Evolutionary conservation across 148 eudicot species (phyloP).

Genomic region (Silene latifolia): DNA sequence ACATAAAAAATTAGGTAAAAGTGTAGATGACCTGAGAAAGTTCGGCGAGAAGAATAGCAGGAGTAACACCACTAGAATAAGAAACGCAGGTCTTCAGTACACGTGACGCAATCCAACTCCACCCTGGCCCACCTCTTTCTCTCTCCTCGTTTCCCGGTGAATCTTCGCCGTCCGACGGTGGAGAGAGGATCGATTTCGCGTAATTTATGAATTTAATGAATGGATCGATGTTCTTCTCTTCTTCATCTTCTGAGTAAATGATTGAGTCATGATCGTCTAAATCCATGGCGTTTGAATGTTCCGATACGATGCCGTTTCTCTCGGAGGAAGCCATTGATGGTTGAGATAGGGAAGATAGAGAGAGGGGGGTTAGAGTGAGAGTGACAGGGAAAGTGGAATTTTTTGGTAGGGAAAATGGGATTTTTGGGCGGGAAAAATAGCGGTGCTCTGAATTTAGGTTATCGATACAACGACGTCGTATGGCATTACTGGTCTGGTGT

Average conservation of each 20-base stretch:
- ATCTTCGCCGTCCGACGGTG: constrained; percentile 21
- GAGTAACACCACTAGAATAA: constrained; percentile 84
- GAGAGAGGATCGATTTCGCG: constrained; percentile 55
- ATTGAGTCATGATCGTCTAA: constrained; percentile 17
- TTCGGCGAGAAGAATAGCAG: constrained; percentile 87
- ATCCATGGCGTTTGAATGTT: constrained; percentile 36
- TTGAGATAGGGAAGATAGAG: too few species aligned
- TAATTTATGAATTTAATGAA: constrained; percentile 64
- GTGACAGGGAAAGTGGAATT: constrained; percentile 13
- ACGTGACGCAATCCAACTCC: constrained; percentile 82
- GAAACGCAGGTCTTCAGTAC: constrained; percentile 73
- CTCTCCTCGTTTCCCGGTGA: constrained; percentile 27
- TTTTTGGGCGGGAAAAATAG: constrained; percentile 1
- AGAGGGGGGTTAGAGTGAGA: not conserved
- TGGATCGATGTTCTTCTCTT: constrained; percentile 42
- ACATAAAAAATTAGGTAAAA: too few species aligned
- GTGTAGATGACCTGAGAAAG: constrained; percentile 55
- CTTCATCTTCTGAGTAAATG: not conserved
- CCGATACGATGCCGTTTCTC: constrained; percentile 15
- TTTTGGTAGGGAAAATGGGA: not conserved
- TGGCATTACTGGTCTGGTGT: too few species aligned
- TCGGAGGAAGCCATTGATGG: constrained; percentile 13
- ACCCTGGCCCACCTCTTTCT: constrained; percentile 47
- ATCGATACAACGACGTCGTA: not conserved
- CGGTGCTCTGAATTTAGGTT: not conserved